phyloP scores from a whole-genome alignment of 352 stramenopile genomes.

The Peronospora farinosa region DNA sequence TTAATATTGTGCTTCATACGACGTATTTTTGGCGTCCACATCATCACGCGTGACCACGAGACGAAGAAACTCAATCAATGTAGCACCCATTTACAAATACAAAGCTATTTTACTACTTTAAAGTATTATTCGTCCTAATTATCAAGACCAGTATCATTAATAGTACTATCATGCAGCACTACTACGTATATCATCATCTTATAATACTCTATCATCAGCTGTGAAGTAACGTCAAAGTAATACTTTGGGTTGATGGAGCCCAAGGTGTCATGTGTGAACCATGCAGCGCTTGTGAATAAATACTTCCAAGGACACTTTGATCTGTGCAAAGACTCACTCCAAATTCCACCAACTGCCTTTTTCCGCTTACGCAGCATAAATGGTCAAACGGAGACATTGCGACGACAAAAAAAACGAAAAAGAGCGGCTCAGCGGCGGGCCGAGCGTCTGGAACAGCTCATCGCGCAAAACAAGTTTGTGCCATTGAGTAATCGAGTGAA shows the following conservation, averaged over 20 bases:
- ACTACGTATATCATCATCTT: no score
- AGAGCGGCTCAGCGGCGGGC: slow-evolving; percentile 23
- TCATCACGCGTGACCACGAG: no score
- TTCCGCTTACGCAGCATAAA: slow-evolving; percentile 5
- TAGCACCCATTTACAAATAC: no score
- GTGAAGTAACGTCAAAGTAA: neutral
- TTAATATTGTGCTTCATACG: no score
- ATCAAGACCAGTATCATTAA: neutral
- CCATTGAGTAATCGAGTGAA: slow-evolving; percentile 25
- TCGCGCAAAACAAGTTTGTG: slow-evolving; percentile 45
- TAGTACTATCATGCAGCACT: no score
- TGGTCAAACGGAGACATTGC: neutral
- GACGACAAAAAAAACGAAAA: slow-evolving; percentile 39
- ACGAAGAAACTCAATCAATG: no score
- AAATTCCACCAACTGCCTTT: slow-evolving; percentile 27
- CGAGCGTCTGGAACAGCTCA: slow-evolving; percentile 32
- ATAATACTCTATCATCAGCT: neutral
- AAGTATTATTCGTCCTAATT: no score
- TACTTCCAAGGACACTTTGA: slow-evolving; percentile 43
- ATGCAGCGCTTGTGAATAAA: slow-evolving; percentile 37
- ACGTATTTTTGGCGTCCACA: no score
- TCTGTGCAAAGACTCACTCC: slow-evolving; percentile 31
- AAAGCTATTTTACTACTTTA: no score
- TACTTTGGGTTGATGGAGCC: slow-evolving; percentile 7
- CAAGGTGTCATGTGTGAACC: slow-evolving; percentile 35